Conservation (phyloP, 495 filamentous ascomycete genomes). For the Pyrenula aspistea region DNA sequence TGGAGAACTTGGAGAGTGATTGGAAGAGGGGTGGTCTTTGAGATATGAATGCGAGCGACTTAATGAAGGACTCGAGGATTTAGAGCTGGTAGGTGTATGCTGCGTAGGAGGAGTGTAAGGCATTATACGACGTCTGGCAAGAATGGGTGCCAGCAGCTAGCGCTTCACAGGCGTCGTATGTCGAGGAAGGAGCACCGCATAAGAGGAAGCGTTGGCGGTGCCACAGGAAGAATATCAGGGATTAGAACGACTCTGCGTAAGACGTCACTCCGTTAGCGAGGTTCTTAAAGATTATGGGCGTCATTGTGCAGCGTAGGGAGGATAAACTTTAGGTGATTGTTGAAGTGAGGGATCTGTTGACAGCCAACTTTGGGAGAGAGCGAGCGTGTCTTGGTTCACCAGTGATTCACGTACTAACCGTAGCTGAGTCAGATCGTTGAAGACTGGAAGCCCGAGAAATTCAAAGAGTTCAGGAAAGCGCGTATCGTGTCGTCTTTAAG, state of each 20-base stretch:
- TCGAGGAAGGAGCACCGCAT: conserved; percentile 12
- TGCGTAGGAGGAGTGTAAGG: conserved; percentile 77
- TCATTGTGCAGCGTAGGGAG: background rate
- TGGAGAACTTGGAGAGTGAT: conserved; percentile 4
- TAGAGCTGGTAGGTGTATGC: conserved; percentile 52
- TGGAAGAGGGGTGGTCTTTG: conserved; percentile 6
- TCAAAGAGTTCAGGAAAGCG: background rate
- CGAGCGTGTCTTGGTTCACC: background rate
- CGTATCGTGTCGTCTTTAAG: background rate
- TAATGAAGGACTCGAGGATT: conserved; percentile 17
- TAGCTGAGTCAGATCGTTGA: background rate
- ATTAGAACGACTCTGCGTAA: background rate
- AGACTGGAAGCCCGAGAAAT: no score
- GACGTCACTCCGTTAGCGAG: background rate
- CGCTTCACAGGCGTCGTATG: no score
- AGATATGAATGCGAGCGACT: conserved; percentile 8
- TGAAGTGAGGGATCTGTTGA: no score
- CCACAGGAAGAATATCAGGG: background rate
- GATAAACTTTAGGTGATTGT: background rate
- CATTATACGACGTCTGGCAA: no score
- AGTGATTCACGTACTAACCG: background rate
- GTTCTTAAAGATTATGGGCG: background rate
- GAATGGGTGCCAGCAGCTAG: no score
- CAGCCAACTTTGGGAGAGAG: background rate
- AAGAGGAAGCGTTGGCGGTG: conserved; percentile 8